phyloP scores from a whole-genome alignment of 2,329 filamentous ascomycete species.

The Aureobasidium sp. region DNA sequence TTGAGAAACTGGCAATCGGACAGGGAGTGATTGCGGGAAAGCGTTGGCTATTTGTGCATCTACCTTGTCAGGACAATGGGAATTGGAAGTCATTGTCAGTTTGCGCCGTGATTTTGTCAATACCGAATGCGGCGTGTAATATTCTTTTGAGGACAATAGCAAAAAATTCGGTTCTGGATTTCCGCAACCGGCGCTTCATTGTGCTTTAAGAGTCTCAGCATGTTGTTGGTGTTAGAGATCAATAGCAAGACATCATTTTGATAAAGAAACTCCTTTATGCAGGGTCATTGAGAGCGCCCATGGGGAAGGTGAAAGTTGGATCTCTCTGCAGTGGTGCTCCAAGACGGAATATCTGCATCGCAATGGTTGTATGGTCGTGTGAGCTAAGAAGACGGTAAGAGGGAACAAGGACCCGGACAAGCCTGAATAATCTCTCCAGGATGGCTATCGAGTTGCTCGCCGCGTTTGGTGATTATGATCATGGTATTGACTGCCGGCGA shows the following conservation, averaged over 20 bases:
- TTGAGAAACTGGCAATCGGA: background rate
- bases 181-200: background rate
- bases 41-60: background rate
- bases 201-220: background rate
- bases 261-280: background rate
- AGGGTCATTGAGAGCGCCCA: background rate
- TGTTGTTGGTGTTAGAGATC: background rate
- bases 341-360: background rate
- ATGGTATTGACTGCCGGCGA: background rate
- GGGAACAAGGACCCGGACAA: background rate
- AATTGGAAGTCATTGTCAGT: background rate
- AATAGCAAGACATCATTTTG: background rate
- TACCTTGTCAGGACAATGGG: background rate
- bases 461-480: background rate
- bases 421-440: background rate
- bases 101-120: background rate
- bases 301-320: background rate
- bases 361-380: background rate
- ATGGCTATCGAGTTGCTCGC: background rate
- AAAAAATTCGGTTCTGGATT: background rate
- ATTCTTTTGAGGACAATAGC: slow-evolving; percentile 1
- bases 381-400: too few relatives aligned
- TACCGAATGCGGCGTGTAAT: background rate
- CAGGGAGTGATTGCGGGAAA: background rate
- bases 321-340: too few relatives aligned